Evolutionary conservation across 2,329 filamentous ascomycete genomes (phyloP), one percentile per base, ranked within the genome.

Genomic region (Plenodomus lindquistii): DNA sequence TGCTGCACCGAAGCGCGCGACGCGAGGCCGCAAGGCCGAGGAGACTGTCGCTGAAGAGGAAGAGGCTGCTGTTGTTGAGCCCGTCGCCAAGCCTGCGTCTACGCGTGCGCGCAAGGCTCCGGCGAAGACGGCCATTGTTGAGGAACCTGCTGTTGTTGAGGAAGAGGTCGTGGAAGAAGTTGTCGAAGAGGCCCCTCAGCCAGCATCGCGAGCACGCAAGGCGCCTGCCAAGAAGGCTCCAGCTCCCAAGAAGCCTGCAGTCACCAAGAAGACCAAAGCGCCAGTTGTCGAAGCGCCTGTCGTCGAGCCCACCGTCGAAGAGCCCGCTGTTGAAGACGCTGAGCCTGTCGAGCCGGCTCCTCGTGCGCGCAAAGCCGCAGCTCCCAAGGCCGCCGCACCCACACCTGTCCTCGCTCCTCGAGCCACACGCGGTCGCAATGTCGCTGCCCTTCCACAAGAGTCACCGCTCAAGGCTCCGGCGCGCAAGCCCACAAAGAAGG

Each of bases 391-490:
- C 8, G 17, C 50, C 6, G 52, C 52, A 22, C 48, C 50, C 22
- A 47, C 49, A 37, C 53, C 54, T 17, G 47, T 46, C 17, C 48
- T 53, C 29, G 44, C 56, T 9, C 48, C 47, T 34, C 59, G 59
- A 39, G 46, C 58, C 18, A 63, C 59, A 31, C 60, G 64, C 31
- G 62, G 52, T 10, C 62, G 58, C 44, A 56, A 55, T 51, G 55
- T 44, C 31, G 51, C 56, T 16, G 46, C 44, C 17, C 40, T 50
- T 3, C 40, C 56, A 37, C 51, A 57, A 40, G 55, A 60, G 7
- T 67, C 63, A n/a, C 64, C 64, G 21, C 62, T 60, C 21, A 61
- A 61, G 49, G 48, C 63, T 19, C 63, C 62, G 16, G 61, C 65
- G 9, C 62, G 63, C 39, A 68, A 66, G 46, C 59, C 55, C 7